Conservation (phyloP, 805 yeast genomes). For the Candida lessepsii region DNA sequence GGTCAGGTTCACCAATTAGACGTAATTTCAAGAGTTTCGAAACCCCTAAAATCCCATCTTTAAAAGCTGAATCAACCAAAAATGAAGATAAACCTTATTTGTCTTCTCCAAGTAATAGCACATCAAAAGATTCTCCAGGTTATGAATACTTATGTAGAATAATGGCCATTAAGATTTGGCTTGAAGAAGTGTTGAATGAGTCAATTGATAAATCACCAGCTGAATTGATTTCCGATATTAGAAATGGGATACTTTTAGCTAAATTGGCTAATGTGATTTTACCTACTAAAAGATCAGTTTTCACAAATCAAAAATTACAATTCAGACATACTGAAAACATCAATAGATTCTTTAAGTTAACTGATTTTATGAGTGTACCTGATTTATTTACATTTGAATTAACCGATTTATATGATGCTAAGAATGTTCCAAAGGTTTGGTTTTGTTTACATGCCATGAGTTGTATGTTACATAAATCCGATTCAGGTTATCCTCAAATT, state of each 20-base stretch:
- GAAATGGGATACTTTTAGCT: slow-evolving; percentile 86
- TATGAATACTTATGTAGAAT: slow-evolving; percentile 82
- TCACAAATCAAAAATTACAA: slow-evolving; percentile 57
- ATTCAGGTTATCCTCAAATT: slow-evolving; percentile 55
- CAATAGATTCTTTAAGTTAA: slow-evolving; percentile 71
- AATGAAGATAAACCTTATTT: slow-evolving; percentile 18
- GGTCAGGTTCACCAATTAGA: slow-evolving; percentile 20
- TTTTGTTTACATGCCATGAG: slow-evolving; percentile 89
- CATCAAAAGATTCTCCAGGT: slow-evolving; percentile 35
- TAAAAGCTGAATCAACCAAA: slow-evolving; percentile 10
- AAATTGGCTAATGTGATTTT: slow-evolving; percentile 69
- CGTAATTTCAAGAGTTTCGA: slow-evolving; percentile 14
- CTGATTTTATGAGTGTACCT: slow-evolving; percentile 73
- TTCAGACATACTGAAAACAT: slow-evolving; percentile 93
- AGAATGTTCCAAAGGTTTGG: slow-evolving; percentile 89
- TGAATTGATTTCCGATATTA: slow-evolving; percentile 61
- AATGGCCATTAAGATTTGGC: slow-evolving; percentile 80
- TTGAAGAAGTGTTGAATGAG: slow-evolving; percentile 61
- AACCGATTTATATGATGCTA: slow-evolving; percentile 89
- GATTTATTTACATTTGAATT: slow-evolving; percentile 86
- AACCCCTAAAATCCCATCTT: slow-evolving; percentile 14
- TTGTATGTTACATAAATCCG: slow-evolving; percentile 61
- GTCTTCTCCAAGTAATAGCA: slow-evolving; percentile 29
- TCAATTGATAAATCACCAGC: slow-evolving; percentile 52
- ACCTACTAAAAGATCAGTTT: slow-evolving; percentile 58